A percentile compares a stretch with the other conserved stretches of the same genome.
Conservation (phyloP, 768 basidiomycete genomes). For the Kwoniella dejecticola region DNA sequence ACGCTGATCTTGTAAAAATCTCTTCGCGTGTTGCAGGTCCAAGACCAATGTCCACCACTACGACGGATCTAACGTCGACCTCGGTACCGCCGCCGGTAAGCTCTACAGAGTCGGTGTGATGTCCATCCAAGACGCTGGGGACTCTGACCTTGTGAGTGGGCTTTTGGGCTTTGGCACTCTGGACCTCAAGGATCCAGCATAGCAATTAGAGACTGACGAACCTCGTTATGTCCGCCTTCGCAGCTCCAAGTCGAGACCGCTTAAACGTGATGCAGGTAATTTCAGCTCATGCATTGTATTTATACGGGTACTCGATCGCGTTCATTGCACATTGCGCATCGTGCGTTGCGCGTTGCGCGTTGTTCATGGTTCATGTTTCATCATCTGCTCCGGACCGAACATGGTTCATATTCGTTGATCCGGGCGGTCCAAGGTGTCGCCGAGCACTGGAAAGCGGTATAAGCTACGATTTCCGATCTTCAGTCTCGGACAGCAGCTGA, state of each 20-base stretch:
- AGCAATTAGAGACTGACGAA: neutral
- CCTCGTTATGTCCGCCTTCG: neutral
- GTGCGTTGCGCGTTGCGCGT: no score
- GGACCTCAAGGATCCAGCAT: neutral
- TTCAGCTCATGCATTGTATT: constrained; percentile 48
- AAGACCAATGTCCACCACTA: constrained; percentile 99
- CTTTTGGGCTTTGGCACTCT: neutral
- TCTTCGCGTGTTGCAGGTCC: constrained; percentile 58
- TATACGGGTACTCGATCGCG: constrained; percentile 39
- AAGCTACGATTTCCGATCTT: no score
- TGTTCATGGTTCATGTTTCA: no score
- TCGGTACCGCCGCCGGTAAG: constrained; percentile 98
- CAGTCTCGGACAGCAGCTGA: neutral
- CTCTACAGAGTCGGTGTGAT: constrained; percentile 99
- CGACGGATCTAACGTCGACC: constrained; percentile 92
- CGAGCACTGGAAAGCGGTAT: no score
- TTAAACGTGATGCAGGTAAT: constrained; percentile 28
- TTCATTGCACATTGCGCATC: no score
- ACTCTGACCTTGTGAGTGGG: constrained; percentile 75
- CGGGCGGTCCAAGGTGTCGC: no score
- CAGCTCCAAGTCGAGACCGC: constrained; percentile 48
- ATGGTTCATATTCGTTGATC: neutral
- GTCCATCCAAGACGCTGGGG: constrained; percentile 93
- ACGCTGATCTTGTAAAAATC: no score
- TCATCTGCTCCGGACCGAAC: no score